Percentiles rank a stretch among this genome's conserved stretches.
Conservation (phyloP, 1,284 basidiomycete genomes). For the Ceratobasidium sp. region DNA sequence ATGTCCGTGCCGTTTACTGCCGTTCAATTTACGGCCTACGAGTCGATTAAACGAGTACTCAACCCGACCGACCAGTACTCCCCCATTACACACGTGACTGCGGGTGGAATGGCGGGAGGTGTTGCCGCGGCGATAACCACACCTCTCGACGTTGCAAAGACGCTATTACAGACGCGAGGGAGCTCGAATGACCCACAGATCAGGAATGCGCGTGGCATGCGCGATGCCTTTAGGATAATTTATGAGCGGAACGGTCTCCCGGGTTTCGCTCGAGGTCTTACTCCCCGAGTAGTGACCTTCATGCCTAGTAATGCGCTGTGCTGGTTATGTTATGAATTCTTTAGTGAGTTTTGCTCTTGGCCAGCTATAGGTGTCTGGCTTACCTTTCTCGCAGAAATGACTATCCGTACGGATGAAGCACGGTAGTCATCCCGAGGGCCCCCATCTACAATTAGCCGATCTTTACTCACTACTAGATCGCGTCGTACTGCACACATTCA, state of each 20-base stretch:
- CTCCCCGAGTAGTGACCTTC: slow-evolving; percentile 91
- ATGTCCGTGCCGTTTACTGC: slow-evolving; percentile 99
- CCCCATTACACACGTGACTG: slow-evolving; percentile 86
- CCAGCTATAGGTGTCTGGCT: not conserved
- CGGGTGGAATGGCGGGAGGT: slow-evolving; percentile 91
- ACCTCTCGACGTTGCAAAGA: slow-evolving; percentile 98
- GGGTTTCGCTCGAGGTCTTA: slow-evolving; percentile 87
- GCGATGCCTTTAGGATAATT: slow-evolving; percentile 89
- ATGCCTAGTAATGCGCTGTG: slow-evolving; percentile 98
- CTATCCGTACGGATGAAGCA: slow-evolving; percentile 33
- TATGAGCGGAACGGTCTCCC: slow-evolving; percentile 82
- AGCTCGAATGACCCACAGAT: slow-evolving; percentile 83
- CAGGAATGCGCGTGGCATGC: slow-evolving; percentile 82
- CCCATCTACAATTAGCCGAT: not conserved
- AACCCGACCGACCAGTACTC: slow-evolving; percentile 91
- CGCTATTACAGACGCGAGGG: slow-evolving; percentile 92
- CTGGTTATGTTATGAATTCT: slow-evolving; percentile 97
- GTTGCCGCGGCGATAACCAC: slow-evolving; percentile 96
- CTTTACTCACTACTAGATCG: not conserved
- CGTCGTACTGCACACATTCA: not conserved
- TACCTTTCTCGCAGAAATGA: slow-evolving; percentile 15
- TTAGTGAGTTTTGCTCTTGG: slow-evolving; percentile 70
- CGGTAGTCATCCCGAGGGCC: not conserved
- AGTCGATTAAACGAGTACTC: slow-evolving; percentile 85
- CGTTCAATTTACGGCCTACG: slow-evolving; percentile 96